These are phyloP conservation scores for Trametes gibbosa DNA, from an alignment of 768 basidiomycete genomes.

Conservation along the genomic window DNA sequence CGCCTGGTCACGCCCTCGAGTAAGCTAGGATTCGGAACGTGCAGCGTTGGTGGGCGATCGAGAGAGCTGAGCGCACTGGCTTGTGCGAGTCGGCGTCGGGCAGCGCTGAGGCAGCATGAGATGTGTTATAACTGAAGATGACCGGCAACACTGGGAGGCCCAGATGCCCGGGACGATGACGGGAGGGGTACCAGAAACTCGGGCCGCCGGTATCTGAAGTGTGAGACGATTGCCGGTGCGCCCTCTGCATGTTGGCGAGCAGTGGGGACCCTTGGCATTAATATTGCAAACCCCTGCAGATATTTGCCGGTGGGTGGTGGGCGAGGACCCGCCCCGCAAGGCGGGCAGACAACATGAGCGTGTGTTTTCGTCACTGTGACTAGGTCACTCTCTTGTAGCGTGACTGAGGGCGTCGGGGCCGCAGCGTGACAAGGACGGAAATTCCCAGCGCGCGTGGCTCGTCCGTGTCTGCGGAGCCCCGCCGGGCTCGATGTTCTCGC, in stretches of 20 bases:
- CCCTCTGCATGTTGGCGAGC: background rate
- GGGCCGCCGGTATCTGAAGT: slow-evolving; percentile 12
- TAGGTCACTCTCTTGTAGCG: background rate
- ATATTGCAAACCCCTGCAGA: background rate
- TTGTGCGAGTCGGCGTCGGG: background rate
- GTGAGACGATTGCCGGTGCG: slow-evolving; percentile 10
- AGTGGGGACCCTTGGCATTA: too few relatives aligned
- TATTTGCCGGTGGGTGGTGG: background rate
- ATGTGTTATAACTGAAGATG: background rate
- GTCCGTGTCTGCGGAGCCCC: background rate
- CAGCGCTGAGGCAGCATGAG: background rate
- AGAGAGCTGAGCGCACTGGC: too few relatives aligned
- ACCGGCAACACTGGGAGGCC: background rate
- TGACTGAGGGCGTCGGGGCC: slow-evolving; percentile 6
- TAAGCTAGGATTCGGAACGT: background rate
- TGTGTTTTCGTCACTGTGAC: background rate
- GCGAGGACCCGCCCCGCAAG: background rate
- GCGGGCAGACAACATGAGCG: background rate
- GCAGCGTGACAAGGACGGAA: background rate
- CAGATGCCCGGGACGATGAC: slow-evolving; percentile 5
- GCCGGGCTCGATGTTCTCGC: background rate
- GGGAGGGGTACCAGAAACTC: slow-evolving; percentile 13
- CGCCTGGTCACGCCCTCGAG: slow-evolving; percentile 1
- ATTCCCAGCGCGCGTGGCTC: background rate
- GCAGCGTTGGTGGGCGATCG: background rate